phyloP scores from a whole-genome alignment of 2,329 filamentous ascomycete genomes.

The Pseudonectria buxi region DNA sequence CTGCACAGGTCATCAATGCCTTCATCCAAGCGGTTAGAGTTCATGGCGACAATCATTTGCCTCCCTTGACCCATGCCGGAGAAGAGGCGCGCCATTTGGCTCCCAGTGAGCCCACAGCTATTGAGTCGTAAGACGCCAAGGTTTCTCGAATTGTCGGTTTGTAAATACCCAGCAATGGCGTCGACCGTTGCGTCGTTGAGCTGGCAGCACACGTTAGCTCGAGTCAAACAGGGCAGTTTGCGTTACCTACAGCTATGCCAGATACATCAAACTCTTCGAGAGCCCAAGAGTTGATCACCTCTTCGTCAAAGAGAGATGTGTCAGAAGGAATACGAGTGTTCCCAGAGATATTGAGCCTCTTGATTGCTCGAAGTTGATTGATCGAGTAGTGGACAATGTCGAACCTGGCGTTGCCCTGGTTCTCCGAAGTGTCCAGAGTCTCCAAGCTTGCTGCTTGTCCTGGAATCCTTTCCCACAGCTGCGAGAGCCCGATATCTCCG shows the following conservation, averaged over 20 bases:
- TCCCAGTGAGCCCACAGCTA: constrained; percentile 45
- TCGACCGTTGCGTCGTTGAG: constrained; percentile 44
- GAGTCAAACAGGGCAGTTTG: background rate
- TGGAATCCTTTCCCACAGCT: constrained; percentile 41
- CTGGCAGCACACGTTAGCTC: constrained; percentile 23
- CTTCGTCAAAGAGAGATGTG: constrained; percentile 40
- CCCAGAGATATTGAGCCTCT: constrained; percentile 43
- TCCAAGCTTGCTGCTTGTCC: constrained; percentile 40
- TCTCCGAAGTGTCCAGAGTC: constrained; percentile 45
- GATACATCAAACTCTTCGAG: constrained; percentile 50
- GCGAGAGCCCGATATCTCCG: constrained; percentile 40
- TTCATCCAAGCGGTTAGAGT: constrained; percentile 46
- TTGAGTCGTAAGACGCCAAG: constrained; percentile 42
- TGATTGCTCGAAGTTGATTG: constrained; percentile 36
- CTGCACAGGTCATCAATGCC: constrained; percentile 44
- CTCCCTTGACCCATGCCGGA: constrained; percentile 42
- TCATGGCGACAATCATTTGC: constrained; percentile 42
- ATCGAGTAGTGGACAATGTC: constrained; percentile 39
- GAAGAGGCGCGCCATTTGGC: constrained; percentile 44
- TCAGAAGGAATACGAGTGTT: constrained; percentile 41
- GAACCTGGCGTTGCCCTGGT: constrained; percentile 44
- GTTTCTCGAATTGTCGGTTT: constrained; percentile 30
- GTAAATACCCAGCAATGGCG: constrained; percentile 40
- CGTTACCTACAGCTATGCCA: constrained; percentile 40
- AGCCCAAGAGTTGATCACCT: constrained; percentile 36